Evolutionary conservation across 83 land plant genomes (phyloP), one percentile per base, ranked within the genome.

Genomic region (Picea abies): DNA sequence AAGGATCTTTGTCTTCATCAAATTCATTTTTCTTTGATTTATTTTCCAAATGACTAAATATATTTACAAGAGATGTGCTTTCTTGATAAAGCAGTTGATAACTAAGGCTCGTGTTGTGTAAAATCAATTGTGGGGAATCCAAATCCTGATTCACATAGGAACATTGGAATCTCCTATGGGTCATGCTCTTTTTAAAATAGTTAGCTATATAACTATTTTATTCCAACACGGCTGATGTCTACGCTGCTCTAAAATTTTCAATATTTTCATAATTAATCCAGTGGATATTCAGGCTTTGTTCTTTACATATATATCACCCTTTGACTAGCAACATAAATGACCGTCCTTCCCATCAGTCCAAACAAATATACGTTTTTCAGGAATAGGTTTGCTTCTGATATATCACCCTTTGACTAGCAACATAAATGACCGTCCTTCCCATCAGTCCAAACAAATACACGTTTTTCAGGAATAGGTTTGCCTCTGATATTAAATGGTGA

Each of bases 321-420:
- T 91, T 60, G 94, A 82, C 99, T 97, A 97, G 71, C 98, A 93
- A 79, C 99, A 97, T 17, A 97, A 81, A 5, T 96, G 89, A 5
- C 99, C 98, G 84, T 97, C 99, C 78, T 97, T 98, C 26, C 96
- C 99, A 16, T 98, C 99, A 14, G 97, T 94, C 98, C 98, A 97
- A 35, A 95, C 91, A 83, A 95, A 93, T 17, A 96, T 80, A 39
- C 89, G 92, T 37, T 63, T 86, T 60, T 79, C 81, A 25, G n/a
- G 80, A 26, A 69, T 14, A 63, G 67, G 25, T 8, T 60, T 49
- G 0, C 6, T 72, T 37, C 61, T 65, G 20, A 56, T 71, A 32
- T 32, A 39, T 79, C 78, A 52, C 81, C 88, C 76, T 91, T 91
- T 60, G 94, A 82, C 99, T 97, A 97, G 71, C 98, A 93, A 79